Evolutionary conservation across 208 protist genomes (phyloP), one percentile per base, ranked within the genome.

Genomic region (Trypanosoma platydactyli): DNA sequence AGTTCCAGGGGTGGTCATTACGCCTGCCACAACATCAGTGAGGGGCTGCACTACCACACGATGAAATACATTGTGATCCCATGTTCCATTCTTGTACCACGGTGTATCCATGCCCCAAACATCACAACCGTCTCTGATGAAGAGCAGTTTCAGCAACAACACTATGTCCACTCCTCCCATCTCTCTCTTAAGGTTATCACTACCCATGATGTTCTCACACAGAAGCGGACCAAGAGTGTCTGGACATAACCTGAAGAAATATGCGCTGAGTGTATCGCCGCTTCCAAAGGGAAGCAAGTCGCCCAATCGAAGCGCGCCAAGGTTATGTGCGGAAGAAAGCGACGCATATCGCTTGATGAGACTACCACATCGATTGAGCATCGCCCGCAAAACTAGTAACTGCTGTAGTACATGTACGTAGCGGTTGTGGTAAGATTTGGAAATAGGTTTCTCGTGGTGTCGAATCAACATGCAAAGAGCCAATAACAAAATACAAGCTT

Each of bases 381-480:
- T 29, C 22, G 41, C 35, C 46, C 64, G 22, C 64, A 66, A 50
- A 24, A 35, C 48, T 48, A 67, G 20, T 16, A 71, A 29, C 30
- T 68, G 70, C 2, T 58, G 57, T 24, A 69, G 49, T 54, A 73
- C 38, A 30, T n/a, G 64, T 22, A 62, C 20, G 57, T 65, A 72
- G 25, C 55, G 56, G 5, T 22, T 44, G 24, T 54, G 48, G 45
- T 68, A 40, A 35, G 1, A 20, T 18, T 45, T 2, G 38, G 15
- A 45, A 35, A 63, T 46, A 24, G 71, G 65, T 41, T 75, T 77
- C 15, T 56, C 59, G 5, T 35, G 12, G 29, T 78, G 66, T 5
- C 77, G 65, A 18, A 73, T 51, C 3, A 75, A 16, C 30, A 77
- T 57, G 38, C 54, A 74, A 1, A 82, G 42, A 51, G 64, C 29